Evolutionary conservation across 768 basidiomycete species (phyloP), one percentile per base, ranked within the genome.

Genomic region (Xerocomellus amylosporus): DNA sequence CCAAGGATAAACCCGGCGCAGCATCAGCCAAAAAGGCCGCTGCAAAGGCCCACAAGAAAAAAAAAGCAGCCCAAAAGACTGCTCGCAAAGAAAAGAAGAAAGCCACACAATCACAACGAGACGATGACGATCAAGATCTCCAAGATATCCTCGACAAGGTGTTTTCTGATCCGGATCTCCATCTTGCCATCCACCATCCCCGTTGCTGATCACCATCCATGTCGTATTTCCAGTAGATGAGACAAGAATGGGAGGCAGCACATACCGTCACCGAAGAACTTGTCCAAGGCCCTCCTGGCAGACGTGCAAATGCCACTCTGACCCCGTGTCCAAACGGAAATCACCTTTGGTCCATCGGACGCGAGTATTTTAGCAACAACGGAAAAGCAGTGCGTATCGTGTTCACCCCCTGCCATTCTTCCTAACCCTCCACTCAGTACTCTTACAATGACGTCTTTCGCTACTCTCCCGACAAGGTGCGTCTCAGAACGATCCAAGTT

Each of bases 371-470:
- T 66, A 85, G 84, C 54, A 90, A 94, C 43, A 94, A 95, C 55
- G 84, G 84, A 12, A 88, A 84, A 66, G 87, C 90, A 15, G 87
- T 90, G 58, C 42, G 79, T 66, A 39, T 14, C 3, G 1, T 13
- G 0, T 40, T n/a, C 26, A 13, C 2, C 10, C n/a, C 15, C 3
- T 26, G 12, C 4, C 15, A 30, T 40, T 12, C 20, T 10, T 30
- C 7, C 46, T 54, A 5, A 58, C 37, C 12, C 2, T n/a, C 17
- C 20, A 10, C 20, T 4, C 46, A 90, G 88, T 82, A 91, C 66
- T 91, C 93, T 70, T 93, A 93, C 72, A 89, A 87, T 60, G 93
- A 94, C 61, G 84, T 92, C 0, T 94, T 87, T 69, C 78, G 93
- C 20, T 95, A 95, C 69, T 79, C 86, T 1, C 89, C 92, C 0